Conservation (phyloP, 495 filamentous ascomycete genomes). For the Xylaria intraflava region DNA sequence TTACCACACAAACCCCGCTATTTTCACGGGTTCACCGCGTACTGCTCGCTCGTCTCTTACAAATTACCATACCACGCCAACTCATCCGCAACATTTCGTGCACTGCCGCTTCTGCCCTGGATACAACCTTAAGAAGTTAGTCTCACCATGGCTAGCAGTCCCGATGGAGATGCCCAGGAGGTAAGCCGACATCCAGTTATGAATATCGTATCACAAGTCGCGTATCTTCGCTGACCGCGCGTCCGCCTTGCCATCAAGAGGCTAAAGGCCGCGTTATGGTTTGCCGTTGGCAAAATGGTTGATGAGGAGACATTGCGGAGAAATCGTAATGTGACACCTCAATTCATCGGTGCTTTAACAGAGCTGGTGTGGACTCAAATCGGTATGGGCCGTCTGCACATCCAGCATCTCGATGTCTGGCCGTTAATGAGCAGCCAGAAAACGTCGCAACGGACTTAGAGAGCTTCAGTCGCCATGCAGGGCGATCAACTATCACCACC, state of each 20-base stretch:
- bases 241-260: slow-evolving; percentile 44
- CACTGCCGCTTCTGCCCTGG: too few species aligned
- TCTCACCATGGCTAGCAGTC: slow-evolving; percentile 22
- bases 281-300: slow-evolving; percentile 78
- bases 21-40: too few species aligned
- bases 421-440: slow-evolving; percentile 40
- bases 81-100: too few species aligned
- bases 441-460: slow-evolving; percentile 70
- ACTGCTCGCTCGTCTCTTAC: too few species aligned
- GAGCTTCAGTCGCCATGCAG: slow-evolving; percentile 82
- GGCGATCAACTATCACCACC: slow-evolving; percentile 69
- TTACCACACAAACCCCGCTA: too few species aligned
- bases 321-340: slow-evolving; percentile 81
- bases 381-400: slow-evolving; percentile 41
- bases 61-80: too few species aligned
- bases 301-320: slow-evolving; percentile 74
- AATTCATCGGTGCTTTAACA: slow-evolving; percentile 88
- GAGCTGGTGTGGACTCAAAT: slow-evolving; percentile 91
- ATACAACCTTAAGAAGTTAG: not conserved
- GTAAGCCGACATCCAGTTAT: slow-evolving; percentile 4
- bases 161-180: slow-evolving; percentile 28
- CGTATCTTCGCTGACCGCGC: not conserved
- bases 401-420: not conserved
- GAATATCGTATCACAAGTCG: not conserved
- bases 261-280: slow-evolving; percentile 93